These are phyloP conservation scores for Camellia granthamiana DNA, from an alignment of 148 eudicot species.

Conservation along the genomic window DNA sequence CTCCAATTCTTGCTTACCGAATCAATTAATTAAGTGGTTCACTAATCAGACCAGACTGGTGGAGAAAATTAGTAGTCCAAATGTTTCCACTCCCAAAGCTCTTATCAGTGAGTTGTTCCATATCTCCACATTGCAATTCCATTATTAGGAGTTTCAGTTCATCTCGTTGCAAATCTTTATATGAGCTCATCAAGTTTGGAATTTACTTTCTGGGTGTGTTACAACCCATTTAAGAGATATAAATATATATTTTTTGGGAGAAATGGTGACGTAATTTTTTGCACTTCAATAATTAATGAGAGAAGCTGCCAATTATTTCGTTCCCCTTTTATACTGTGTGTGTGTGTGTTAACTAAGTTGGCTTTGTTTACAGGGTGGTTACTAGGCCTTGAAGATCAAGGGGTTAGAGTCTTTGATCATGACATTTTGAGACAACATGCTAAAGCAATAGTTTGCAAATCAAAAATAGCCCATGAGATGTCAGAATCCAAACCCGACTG, in stretches of 20 bases:
- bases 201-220: neutral
- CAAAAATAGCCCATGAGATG: constrained; percentile 24
- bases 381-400: constrained; percentile 39
- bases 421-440: constrained; percentile 34
- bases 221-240: neutral
- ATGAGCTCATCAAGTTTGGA: neutral
- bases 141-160: neutral
- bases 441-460: constrained; percentile 33
- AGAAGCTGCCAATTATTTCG: neutral
- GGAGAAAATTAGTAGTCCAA: constrained; percentile 35
- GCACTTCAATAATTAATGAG: neutral
- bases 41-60: constrained; percentile 29
- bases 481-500: constrained; percentile 7
- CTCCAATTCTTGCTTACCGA: constrained; percentile 46
- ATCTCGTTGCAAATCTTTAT: neutral
- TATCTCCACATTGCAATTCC: neutral
- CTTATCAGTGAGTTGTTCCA: constrained; percentile 57
- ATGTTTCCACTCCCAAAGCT: constrained; percentile 53
- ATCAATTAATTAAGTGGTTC: constrained; percentile 53
- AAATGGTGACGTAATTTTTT: neutral
- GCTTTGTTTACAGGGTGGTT: constrained; percentile 54
- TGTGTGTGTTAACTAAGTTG: constrained; percentile 12
- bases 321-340: neutral
- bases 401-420: constrained; percentile 31
- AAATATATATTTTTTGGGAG: too few species aligned